Evolutionary conservation across 1,284 basidiomycete genomes (phyloP).

Genomic region (Trametes sp.): DNA sequence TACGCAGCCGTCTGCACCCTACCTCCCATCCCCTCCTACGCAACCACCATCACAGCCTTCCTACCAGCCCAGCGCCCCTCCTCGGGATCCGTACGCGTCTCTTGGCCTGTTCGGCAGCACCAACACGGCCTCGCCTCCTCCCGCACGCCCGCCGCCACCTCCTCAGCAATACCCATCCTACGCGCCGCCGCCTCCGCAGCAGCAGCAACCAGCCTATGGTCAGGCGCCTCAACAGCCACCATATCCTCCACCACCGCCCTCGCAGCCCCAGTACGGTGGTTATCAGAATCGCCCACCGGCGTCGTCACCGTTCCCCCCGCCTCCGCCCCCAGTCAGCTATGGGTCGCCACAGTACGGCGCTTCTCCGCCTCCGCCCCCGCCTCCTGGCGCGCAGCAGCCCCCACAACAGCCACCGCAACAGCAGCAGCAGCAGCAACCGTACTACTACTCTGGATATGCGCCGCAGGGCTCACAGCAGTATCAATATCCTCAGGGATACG

Average conservation of each 20-base stretch:
- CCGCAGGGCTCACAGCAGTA: constrained; percentile 38
- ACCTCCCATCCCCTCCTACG: constrained; percentile 38
- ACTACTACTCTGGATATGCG: constrained; percentile 31
- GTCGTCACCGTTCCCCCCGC: constrained; percentile 41
- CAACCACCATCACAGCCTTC: constrained; percentile 41
- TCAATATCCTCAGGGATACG: constrained; percentile 33
- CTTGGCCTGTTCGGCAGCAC: constrained; percentile 52
- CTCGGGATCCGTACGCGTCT: constrained; percentile 60
- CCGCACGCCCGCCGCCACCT: constrained; percentile 43
- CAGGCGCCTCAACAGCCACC: constrained; percentile 39
- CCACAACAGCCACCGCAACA: constrained; percentile 38
- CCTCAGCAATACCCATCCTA: constrained; percentile 36
- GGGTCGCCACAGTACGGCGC: constrained; percentile 40
- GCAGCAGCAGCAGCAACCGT: constrained; percentile 37
- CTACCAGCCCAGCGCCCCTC: constrained; percentile 41
- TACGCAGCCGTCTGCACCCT: constrained; percentile 38
- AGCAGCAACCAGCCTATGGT: constrained; percentile 18
- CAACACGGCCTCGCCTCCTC: constrained; percentile 31
- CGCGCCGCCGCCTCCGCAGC: constrained; percentile 16
- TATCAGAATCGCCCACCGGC: constrained; percentile 30
- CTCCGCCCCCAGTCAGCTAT: constrained; percentile 44
- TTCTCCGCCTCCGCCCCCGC: constrained; percentile 37
- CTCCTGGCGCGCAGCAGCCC: constrained; percentile 32
- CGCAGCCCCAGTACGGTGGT: constrained; percentile 38
- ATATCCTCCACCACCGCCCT: constrained; percentile 45